These are phyloP conservation scores for Xanthoceras sorbifolium DNA, from an alignment of 345 rosid genomes.

Conservation along the genomic window DNA sequence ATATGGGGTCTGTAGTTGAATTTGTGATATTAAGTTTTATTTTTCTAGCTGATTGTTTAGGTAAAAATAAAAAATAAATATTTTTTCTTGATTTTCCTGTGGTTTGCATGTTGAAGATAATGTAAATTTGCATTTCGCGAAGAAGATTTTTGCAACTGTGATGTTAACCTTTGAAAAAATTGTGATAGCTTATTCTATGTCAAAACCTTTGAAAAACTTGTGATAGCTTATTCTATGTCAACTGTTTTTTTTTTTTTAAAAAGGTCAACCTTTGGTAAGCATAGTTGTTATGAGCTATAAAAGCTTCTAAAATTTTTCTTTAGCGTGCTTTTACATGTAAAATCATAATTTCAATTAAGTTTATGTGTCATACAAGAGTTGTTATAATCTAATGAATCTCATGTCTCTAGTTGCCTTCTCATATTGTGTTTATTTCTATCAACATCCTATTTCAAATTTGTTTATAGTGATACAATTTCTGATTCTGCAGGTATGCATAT, in stretches of 20 bases:
- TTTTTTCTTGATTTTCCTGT: too few species aligned
- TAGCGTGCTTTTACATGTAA: not conserved
- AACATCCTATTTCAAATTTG: not conserved
- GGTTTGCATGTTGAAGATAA: not conserved
- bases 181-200: not conserved
- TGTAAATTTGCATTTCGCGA: not conserved
- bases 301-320: not conserved
- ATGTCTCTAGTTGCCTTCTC: not conserved
- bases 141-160: not conserved
- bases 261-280: not conserved
- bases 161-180: not conserved
- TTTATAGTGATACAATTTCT: not conserved
- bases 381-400: not conserved
- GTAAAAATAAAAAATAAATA: too few species aligned
- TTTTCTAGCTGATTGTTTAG: not conserved
- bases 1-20: not conserved
- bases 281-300: not conserved
- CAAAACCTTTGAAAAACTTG: not conserved
- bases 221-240: not conserved
- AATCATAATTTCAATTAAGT: not conserved
- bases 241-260: too few species aligned
- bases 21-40: not conserved
- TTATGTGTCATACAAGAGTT: not conserved
- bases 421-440: not conserved
- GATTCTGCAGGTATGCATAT: slow-evolving; percentile 76